Base-by-base conservation (phyloP, 2,329 filamentous ascomycete species). In the Fusarium nodosum region DNA sequence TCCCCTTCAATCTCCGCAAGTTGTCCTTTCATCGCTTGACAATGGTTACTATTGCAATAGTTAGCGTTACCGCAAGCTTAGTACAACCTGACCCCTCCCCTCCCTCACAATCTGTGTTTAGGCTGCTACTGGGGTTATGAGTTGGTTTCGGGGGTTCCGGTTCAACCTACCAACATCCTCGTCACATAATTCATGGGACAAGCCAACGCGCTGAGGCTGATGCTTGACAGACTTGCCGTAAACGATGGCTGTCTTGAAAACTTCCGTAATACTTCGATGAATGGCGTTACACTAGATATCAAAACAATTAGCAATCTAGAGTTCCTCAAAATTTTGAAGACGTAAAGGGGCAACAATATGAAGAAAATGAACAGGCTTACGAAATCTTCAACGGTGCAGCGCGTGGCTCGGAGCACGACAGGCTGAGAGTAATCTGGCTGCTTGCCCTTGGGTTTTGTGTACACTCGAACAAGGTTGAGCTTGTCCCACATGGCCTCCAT, bases 401-500 rank as follows among this genome's bases (percentile, higher is more conserved):
- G 91, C 54, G 86, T 89, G 69, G 91, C 88, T 75, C 93, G 90
- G 72, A 99, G 85, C 75, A 99, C 96, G 38, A 99, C 96, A 52
- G 96, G 96, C 54, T 92, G 85, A 61, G 90, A 89, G 82, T 99
- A 99, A 81, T 99, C 96, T 18, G 96, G 96, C 81, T 93, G 86
- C 79, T 91, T 93, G 68, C 96, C 96, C 85, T 99, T 98, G 65
- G 96, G 96, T 83, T 99, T 99, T 60, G 96, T 99, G 83, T 99
- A 99, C 46, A 99, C 92, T 75, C 96, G 89, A 74, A 93, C 90
- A 64, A 99, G 86, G 76, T 92, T 93, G 74, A 99, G 87, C 81
- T 97, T 97, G 60, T 97, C 94, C 96, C 96, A 98, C 96, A 98
- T 98, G 79, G 91, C 89, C 83, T 98, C 96, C 84, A 99, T 87